phyloP scores from a whole-genome alignment of 768 basidiomycete species.

The Macrolepiota albuminosa region DNA sequence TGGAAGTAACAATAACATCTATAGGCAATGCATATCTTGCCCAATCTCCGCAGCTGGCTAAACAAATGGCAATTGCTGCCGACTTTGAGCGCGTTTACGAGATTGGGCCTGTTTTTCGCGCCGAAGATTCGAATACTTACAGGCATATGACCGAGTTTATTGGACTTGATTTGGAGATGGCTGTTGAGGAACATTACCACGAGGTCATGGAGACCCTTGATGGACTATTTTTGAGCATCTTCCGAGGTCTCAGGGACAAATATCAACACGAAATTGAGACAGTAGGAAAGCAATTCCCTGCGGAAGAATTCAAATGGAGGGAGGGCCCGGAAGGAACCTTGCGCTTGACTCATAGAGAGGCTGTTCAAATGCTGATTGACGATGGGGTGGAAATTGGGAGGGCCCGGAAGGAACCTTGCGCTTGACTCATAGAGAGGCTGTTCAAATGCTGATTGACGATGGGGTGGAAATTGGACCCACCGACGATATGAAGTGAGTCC shows the following conservation, averaged over 20 bases:
- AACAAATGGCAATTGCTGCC: conserved; percentile 99
- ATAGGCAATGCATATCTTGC: conserved; percentile 88
- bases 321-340: conserved; percentile 88
- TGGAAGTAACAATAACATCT: neutral
- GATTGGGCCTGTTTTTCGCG: conserved; percentile 94
- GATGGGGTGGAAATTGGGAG: conserved; percentile 91
- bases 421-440: conserved; percentile 82
- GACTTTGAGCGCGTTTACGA: conserved; percentile 99
- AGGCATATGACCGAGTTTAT: conserved; percentile 98
- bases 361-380: conserved; percentile 79
- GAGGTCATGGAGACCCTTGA: conserved; percentile 95
- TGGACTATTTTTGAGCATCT: conserved; percentile 79
- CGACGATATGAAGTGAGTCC: conserved; percentile 84
- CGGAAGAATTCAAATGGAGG: conserved; percentile 93
- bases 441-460: conserved; percentile 81
- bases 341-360: conserved; percentile 81
- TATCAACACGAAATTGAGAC: conserved; percentile 80
- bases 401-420: conserved; percentile 85
- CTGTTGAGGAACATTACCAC: conserved; percentile 97
- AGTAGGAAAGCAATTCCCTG: conserved; percentile 84
- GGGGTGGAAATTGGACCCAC: conserved; percentile 73
- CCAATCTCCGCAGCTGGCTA: conserved; percentile 95
- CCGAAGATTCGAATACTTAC: conserved; percentile 95
- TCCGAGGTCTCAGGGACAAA: conserved; percentile 72
- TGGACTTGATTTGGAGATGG: conserved; percentile 98